Base-by-base conservation (phyloP, 176 grass and related monocot species). In the Elaeis guineensis region DNA sequence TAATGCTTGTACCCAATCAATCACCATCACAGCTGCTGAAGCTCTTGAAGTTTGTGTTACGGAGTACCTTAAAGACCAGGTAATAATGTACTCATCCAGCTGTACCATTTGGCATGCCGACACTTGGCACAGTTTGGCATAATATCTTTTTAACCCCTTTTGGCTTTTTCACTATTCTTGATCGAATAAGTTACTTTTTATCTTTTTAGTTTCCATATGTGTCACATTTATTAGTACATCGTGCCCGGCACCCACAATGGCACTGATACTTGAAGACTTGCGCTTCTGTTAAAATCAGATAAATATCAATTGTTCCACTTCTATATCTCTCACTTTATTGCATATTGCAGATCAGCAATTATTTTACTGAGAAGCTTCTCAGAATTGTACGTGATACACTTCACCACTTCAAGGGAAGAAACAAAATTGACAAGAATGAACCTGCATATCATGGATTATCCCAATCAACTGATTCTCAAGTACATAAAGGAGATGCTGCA, bases 291-390 rank as follows among this genome's bases (percentile, higher is more conserved):
- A 44, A 44, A 12, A 44, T 44, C 35, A 44, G 7, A 44, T 12
- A 44, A 44, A 44, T 9, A 44, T 44, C 8, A 44, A 12, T 14
- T 44, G 0, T 44, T 44, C 35, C 2, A 11, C 9, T 44, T 44
- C 35, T 12, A 14, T 44, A 44, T 44, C 11, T 14, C 12, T 11
- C 35, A 44, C 35, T 15, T 19, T 75, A 53, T 59, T 59, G 70
- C 28, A 52, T 57, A 25, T 63, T 73, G 79, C 77, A 97, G 87
- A 97, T 97, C 50, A 81, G 92, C 70, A 97, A 59, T 73, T 90
- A 90, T 73, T 97, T 97, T 54, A 65, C 92, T 17, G 77, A 87
- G 48, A 97, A 97, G 73, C 92, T 97, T 87, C 75, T 90, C 28
- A 84, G 75, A 59, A 88, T 82, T 72, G 87, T 97, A 24, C 66